Conservation (phyloP, 1,284 basidiomycete species). For the Sporisorium scitamineum region DNA sequence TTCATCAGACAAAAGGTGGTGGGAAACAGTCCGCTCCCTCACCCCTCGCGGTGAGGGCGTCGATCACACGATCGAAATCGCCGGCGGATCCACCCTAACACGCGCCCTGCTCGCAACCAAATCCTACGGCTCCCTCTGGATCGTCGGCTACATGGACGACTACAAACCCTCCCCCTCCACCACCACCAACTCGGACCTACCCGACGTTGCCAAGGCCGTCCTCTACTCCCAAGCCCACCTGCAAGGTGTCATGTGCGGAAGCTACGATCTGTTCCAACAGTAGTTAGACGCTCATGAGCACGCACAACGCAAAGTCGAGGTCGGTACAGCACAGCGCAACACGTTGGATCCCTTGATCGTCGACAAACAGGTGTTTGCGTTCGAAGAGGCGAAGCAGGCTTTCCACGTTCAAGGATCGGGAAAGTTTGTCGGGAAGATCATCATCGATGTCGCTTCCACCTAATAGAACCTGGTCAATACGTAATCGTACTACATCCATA, state of each 20-base stretch:
- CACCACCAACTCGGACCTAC: conserved; percentile 3
- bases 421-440: conserved; percentile 45
- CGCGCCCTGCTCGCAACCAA: conserved; percentile 30
- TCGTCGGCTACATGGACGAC: conserved; percentile 52
- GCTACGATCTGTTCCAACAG: conserved; percentile 45
- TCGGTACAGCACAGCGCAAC: conserved; percentile 5
- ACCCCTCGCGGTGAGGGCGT: conserved; percentile 32
- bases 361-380: conserved; percentile 27
- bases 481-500: not conserved
- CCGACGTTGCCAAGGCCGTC: conserved; percentile 32
- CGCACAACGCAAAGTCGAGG: conserved; percentile 14
- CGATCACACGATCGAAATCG: conserved; percentile 48
- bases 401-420: conserved; percentile 32
- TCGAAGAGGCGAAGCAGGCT: conserved; percentile 35
- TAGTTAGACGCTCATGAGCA: conserved; percentile 27
- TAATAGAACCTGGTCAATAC: not conserved
- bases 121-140: conserved; percentile 32
- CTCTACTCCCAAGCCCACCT: conserved; percentile 39
- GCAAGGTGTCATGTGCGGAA: conserved; percentile 48
- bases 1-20: conserved; percentile 25
- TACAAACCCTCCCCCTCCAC: conserved; percentile 20
- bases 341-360: conserved; percentile 27
- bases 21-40: conserved; percentile 16
- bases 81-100: conserved; percentile 36
- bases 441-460: conserved; percentile 29